Evolutionary conservation across 1,284 basidiomycete species (phyloP), one percentile per base, ranked within the genome.

Genomic region (Ceratobasidium sp.): DNA sequence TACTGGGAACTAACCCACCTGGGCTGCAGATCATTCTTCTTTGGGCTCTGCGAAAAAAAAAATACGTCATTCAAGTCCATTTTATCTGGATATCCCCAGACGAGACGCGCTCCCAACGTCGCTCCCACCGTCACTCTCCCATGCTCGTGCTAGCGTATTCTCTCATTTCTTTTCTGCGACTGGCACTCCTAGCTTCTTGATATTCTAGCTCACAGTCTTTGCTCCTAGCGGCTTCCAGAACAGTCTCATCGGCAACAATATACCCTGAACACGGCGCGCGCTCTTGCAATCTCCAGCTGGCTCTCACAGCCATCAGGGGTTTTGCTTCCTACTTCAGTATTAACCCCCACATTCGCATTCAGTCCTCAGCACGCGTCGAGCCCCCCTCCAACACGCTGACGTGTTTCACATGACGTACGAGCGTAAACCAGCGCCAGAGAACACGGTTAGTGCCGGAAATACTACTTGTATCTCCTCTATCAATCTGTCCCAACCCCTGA

Each of bases 21-120:
- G 51, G 54, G 54, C 54, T 38, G 54, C 54, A 58, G 54, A 58
- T 58, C 33, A 38, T 38, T n/a, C 54, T 54, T 54, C 51, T n/a
- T 54, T n/a, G 48, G 30, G 42, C 42, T 14, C 42, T 16, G 42
- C 40, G 11, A 42, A 42, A 4, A 21, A 28, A 30, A 9, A n/a
- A 18, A 54, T 30, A 12, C 3, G 51, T 54, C 25, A 54, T 30
- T 54, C 51, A 25, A 54, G 51, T 25, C 30, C 5, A 7, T 28
- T 23, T 28, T 28, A 23, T 54, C 53, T 28, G 53, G 53, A 33
- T 33, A 25, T 28, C 53, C 53, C 25, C 2, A 33, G 53, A 4
- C 18, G 16, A 9, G 40, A 42, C 9, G 40, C 40, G 40, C 40
- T 12, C 16, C 12, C 8, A 56, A 58, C 54, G 54, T 38, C 54